Evolutionary conservation across 129 eudicot species (phyloP).

Genomic region (Silybum marianum): DNA sequence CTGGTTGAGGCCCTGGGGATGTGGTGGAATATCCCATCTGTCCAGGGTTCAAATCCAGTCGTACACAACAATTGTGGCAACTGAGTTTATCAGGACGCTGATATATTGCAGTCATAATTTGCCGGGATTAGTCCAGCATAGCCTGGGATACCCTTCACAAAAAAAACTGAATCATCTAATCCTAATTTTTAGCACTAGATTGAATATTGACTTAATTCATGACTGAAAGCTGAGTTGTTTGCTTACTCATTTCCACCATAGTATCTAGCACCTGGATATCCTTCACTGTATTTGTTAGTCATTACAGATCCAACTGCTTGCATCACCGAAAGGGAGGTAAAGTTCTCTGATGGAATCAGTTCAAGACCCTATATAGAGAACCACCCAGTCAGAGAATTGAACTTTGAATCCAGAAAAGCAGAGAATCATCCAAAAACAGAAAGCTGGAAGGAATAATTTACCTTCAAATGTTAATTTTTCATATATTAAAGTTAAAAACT

Average conservation of each 20-base stretch:
- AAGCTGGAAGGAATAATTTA: background rate
- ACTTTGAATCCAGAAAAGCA: background rate
- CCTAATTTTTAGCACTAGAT: background rate
- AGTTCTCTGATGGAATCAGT: slow-evolving; percentile 95
- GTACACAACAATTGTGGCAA: too few relatives aligned
- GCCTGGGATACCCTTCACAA: too few relatives aligned
- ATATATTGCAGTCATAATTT: too few relatives aligned
- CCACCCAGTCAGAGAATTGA: slow-evolving; percentile 3
- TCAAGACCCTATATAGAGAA: slow-evolving; percentile 72
- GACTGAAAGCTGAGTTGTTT: background rate
- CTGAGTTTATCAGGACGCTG: too few relatives aligned
- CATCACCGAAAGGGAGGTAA: slow-evolving; percentile 97
- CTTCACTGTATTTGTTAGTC: slow-evolving; percentile 99
- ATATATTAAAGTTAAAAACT: background rate
- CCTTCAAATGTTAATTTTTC: background rate
- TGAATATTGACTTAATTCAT: slow-evolving; percentile 3
- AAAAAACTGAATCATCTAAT: too few relatives aligned
- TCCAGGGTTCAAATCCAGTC: too few relatives aligned
- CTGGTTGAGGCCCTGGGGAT: too few relatives aligned
- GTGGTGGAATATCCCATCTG: too few relatives aligned
- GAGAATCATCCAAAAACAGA: background rate
- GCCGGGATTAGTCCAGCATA: too few relatives aligned
- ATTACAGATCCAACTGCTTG: slow-evolving; percentile 99
- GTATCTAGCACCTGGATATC: slow-evolving; percentile 99
- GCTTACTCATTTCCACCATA: slow-evolving; percentile 99